Evolutionary conservation across 345 rosid genomes (phyloP).

Genomic region (Durio zibethinus): DNA sequence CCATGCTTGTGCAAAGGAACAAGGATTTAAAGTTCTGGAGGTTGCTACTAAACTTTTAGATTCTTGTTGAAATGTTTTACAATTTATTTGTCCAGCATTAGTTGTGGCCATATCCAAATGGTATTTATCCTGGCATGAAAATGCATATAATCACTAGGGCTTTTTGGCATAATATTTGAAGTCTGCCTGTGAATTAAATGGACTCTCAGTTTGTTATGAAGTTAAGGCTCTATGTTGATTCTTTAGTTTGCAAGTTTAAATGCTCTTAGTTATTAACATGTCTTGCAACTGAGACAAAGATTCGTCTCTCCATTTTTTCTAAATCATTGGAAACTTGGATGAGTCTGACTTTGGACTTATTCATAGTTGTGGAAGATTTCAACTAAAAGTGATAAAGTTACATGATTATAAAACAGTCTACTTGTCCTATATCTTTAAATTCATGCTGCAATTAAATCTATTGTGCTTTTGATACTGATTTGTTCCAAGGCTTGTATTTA

Average conservation of each 20-base stretch:
- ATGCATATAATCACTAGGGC: neutral
- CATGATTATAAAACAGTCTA: neutral
- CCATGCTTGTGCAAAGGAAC: constrained; percentile 86
- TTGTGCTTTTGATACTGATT: neutral
- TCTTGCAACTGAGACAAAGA: neutral
- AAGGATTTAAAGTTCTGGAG: constrained; percentile 83
- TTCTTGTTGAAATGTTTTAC: constrained; percentile 8
- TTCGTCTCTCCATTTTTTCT: neutral
- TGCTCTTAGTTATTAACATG: neutral
- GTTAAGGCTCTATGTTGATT: neutral
- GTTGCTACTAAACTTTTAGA: constrained; percentile 31
- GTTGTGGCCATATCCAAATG: neutral
- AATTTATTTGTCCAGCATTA: neutral
- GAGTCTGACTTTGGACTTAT: neutral
- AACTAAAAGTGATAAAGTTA: neutral
- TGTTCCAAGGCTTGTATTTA: neutral
- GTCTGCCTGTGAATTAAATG: neutral
- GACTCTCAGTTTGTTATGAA: neutral
- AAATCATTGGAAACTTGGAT: neutral
- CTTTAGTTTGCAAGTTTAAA: neutral
- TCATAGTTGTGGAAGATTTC: neutral
- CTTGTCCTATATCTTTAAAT: neutral
- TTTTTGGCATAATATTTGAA: neutral
- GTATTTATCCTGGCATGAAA: neutral
- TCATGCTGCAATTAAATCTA: neutral